Evolutionary conservation across 495 filamentous ascomycete genomes (phyloP), one percentile per base, ranked within the genome.

Genomic region (Sabuloglossum arenarium): DNA sequence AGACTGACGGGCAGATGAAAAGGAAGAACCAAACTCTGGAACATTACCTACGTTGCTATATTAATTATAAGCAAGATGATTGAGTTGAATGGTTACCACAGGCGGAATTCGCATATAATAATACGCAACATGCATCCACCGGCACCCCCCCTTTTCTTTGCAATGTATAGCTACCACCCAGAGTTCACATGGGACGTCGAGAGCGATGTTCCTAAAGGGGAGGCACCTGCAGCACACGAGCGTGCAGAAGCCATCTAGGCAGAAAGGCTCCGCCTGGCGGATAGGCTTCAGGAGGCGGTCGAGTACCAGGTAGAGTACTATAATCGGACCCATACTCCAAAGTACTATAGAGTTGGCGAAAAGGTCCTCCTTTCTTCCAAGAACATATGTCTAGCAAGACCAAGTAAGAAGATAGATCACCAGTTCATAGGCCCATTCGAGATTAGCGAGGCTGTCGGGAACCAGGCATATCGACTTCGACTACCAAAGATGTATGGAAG

Each of bases 71-170:
- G n/a, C n/a, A n/a, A n/a, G n/a, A n/a, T n/a, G n/a, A n/a, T n/a
- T n/a, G n/a, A n/a, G n/a, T n/a, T n/a, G n/a, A n/a, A n/a, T n/a
- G n/a, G n/a, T n/a, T n/a, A n/a, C n/a, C n/a, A n/a, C n/a, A n/a
- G n/a, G 58, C 60, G 8, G 19, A 70, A 29, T 67, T 70, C 46
- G 54, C 60, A 6, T 55, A 59, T 29, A 68, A 69, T 30, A 62
- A 62, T 6, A 11, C n/a, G 11, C 8, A 27, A 0, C 23, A 64
- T n/a, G 16, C 27, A 39, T 29, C 65, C 11, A 53, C 58, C 3
- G 56, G n/a, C n/a, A 65, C 3, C 59, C 56, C 31, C 62, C 39
- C 62, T 43, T 59, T 66, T 66, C 14, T 61, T 53, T 1, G 61
- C 11, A 12, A 61, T 23, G 1, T 63, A 64, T 16, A 57, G 28